These are phyloP conservation scores for Aureobasidium sp. DNA, from an alignment of 2,329 filamentous ascomycete genomes.

Conservation along the genomic window DNA sequence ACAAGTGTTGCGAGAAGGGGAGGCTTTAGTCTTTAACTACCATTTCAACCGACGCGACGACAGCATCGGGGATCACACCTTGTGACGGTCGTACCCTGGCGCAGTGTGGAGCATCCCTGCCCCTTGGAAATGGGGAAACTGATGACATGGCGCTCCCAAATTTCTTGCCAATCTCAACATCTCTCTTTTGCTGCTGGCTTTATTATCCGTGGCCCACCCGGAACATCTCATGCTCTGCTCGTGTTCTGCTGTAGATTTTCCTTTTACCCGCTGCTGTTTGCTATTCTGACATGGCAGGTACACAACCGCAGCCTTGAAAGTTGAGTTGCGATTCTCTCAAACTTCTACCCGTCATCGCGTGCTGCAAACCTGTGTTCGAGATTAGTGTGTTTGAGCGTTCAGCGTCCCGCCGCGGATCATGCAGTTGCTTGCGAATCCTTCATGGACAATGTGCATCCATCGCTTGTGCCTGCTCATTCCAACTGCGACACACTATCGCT, in stretches of 20 bases:
- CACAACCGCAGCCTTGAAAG: neutral
- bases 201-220: constrained; percentile 9
- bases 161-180: constrained; percentile 5
- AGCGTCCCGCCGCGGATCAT: constrained; percentile 10
- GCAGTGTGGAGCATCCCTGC: neutral
- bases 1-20: neutral
- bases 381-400: constrained; percentile 10
- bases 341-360: neutral
- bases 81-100: constrained; percentile 2
- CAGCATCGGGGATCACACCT: neutral
- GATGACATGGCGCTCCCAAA: constrained; percentile 7
- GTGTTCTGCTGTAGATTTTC: neutral
- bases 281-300: neutral
- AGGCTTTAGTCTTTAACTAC: neutral
- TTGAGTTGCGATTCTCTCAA: too few species aligned
- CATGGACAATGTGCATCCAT: constrained; percentile 2
- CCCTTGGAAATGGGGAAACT: constrained; percentile 10
- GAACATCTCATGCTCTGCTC: constrained; percentile 2
- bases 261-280: neutral
- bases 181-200: neutral
- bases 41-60: constrained; percentile 7
- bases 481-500: neutral
- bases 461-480: constrained; percentile 4
- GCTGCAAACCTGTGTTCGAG: neutral
- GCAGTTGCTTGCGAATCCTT: constrained; percentile 4